A percentile compares a stretch with the other conserved stretches of the same genome.
These are phyloP conservation scores for Clonostachys rhizophaga DNA, from an alignment of 2,329 filamentous ascomycete genomes.

Conservation along the genomic window DNA sequence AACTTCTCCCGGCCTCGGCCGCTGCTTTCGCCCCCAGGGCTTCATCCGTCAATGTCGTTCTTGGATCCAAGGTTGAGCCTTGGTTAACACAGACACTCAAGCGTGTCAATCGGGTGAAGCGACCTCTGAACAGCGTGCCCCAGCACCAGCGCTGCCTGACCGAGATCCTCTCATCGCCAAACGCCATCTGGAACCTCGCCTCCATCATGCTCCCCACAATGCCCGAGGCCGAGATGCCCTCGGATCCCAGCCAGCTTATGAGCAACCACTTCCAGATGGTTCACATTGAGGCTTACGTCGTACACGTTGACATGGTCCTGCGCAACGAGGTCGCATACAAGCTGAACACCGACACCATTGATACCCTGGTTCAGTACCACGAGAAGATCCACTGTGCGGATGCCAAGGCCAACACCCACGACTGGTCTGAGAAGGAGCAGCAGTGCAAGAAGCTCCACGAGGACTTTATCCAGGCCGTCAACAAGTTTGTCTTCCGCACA, in stretches of 20 bases:
- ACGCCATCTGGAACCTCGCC: constrained; percentile 91
- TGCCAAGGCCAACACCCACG: constrained; percentile 81
- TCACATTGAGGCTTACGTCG: constrained; percentile 94
- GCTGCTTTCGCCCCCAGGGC: constrained; percentile 90
- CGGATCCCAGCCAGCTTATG: constrained; percentile 80
- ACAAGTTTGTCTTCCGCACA: constrained; percentile 94
- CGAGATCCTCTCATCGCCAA: constrained; percentile 83
- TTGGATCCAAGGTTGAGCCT: constrained; percentile 86
- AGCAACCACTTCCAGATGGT: constrained; percentile 84
- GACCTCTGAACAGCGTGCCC: constrained; percentile 91
- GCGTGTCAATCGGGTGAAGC: constrained; percentile 94
- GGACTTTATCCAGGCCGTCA: constrained; percentile 92
- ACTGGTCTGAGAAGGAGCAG: constrained; percentile 94
- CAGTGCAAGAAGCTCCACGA: constrained; percentile 97
- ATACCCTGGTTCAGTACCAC: constrained; percentile 90
- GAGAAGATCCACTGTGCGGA: constrained; percentile 92
- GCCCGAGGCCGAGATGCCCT: constrained; percentile 77
- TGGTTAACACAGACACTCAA: constrained; percentile 97
- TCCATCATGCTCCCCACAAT: constrained; percentile 91
- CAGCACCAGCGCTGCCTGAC: constrained; percentile 95
- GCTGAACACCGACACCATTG: constrained; percentile 91
- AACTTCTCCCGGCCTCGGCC: constrained; percentile 90
- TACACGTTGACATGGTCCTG: constrained; percentile 98
- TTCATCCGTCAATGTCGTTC: constrained; percentile 89
- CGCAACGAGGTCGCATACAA: constrained; percentile 98